Base-by-base conservation (phyloP, 176 grass and related monocot species). In the Eleusine coracana region DNA sequence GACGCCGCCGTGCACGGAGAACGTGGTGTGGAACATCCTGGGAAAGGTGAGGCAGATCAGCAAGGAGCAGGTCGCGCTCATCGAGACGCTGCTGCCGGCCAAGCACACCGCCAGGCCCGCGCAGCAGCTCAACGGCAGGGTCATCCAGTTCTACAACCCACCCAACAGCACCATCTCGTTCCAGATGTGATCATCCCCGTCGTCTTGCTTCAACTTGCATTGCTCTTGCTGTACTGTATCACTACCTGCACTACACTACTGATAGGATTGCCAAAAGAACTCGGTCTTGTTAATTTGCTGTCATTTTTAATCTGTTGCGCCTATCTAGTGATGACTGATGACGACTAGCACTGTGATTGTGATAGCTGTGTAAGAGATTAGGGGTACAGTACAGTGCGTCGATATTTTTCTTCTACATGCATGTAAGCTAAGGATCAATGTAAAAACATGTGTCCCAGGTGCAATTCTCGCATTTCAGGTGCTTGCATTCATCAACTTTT, bases 1-100 rank as follows among this genome's bases (percentile, higher is more conserved):
- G 25, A 85, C 81, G 69, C 96, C 96, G n/a, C 96, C 96, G 0
- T 98, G 93, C 87, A 85, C 83, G 5, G 93, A 98, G 85, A 88
- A 89, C 11, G 79, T 98, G 23, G 6, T 58, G 17, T 96, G 93
- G 96, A 95, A 9, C 77, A 71, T 98, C 23, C 92, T 95, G 0
- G 89, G 87, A 29, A 89, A 95, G 91, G 96, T 92, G 16, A 82
- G 89, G 68, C 75, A 85, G 76, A 79, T 92, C 58, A 83, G 70
- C 67, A 74, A 93, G 75, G 90, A 91, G 79, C 95, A 97, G 84
- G 59, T 65, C 1, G 4, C 36, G 17, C n/a, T 70, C 7, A 0
- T 16, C 52, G 39, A 40, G 9, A 1, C 88, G 72, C 90, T 84
- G 18, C 39, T 92, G 76, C 28, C 62, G 0, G 17, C 6, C 1